phyloP scores from a whole-genome alignment of 1,139 yeast species.

The Protomyces lactucae-debilis region DNA sequence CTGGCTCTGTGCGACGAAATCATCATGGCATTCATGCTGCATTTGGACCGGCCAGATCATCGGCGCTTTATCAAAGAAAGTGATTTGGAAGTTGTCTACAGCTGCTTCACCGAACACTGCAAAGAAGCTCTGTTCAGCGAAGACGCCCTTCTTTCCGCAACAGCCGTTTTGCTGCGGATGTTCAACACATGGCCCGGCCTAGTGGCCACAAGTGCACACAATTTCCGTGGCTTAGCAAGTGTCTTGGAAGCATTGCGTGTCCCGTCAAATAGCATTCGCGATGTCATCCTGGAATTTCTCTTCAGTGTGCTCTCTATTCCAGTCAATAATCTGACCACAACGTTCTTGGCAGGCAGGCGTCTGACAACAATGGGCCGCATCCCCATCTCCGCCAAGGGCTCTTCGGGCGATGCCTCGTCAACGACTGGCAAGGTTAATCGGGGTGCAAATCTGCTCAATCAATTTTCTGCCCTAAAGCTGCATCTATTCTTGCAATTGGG shows the following conservation, averaged over 20 bases:
- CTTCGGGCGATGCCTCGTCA: not conserved
- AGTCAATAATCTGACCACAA: slow-evolving; percentile 56
- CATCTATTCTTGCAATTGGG: slow-evolving; percentile 54
- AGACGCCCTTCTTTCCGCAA: slow-evolving; percentile 58
- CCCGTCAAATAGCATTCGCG: slow-evolving; percentile 52
- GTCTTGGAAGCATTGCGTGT: slow-evolving; percentile 60
- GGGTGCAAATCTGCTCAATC: slow-evolving; percentile 41
- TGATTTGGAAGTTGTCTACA: slow-evolving; percentile 59
- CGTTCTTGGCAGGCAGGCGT: slow-evolving; percentile 41
- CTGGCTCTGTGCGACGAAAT: slow-evolving; percentile 49
- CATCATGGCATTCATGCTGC: slow-evolving; percentile 52
- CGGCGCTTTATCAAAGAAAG: slow-evolving; percentile 55
- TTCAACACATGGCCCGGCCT: slow-evolving; percentile 76
- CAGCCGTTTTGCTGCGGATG: slow-evolving; percentile 56
- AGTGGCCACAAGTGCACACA: slow-evolving; percentile 56
- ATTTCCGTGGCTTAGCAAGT: slow-evolving; percentile 54
- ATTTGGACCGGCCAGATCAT: slow-evolving; percentile 62
- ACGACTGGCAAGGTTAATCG: not conserved
- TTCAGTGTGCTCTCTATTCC: slow-evolving; percentile 62
- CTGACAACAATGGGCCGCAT: slow-evolving; percentile 33
- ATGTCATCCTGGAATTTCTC: slow-evolving; percentile 50
- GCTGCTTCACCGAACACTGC: slow-evolving; percentile 57
- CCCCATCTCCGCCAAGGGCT: slow-evolving; percentile 5
- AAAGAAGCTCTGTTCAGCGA: slow-evolving; percentile 46
- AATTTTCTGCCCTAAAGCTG: slow-evolving; percentile 59